Evolutionary conservation across 2,329 filamentous ascomycete species (phyloP), one percentile per base, ranked within the genome.

Genomic region (Diaporthe citri): DNA sequence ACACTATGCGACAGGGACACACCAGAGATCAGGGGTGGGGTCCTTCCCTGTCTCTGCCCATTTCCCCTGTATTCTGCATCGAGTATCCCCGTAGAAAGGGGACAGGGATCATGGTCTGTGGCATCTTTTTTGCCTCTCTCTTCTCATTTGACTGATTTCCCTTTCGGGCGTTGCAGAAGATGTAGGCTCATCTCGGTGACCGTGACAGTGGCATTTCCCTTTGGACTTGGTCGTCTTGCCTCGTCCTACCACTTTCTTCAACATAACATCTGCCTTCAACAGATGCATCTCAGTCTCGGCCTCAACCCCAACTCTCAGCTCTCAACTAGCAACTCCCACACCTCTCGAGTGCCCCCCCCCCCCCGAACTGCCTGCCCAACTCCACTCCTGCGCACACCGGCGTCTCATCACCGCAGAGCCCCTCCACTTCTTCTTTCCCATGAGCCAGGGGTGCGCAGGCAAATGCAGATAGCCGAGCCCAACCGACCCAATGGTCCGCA

Each of bases 11-110:
- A 39, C 39, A 64, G 59, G 59, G 59, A 31, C 39, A 20, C 12
- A 36, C 39, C 0, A 52, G 46, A 52, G n/a, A 28, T 41, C 64
- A 52, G 13, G 12, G 48, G 31, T 39, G 64, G 64, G 64, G 48
- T 52, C 13, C 22, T 28, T 52, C 64, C 64, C 46, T 52, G 31
- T 25, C 34, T 51, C 43, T 52, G 46, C 22, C 46, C 48, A 41
- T 69, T 55, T 52, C 64, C 64, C 64, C 64, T 69, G 64, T 41
- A 17, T 2, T 31, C 13, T 55, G 48, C 64, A 69, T 69, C 64
- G 48, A 41, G 2, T 13, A 69, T 41, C 64, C 64, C 64, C 55
- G 48, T 1, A 20, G 12, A 1, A 0, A 9, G 2, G 0, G 2
- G 6, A n/a, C 48, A 41, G 31, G 64, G 48, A 34, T 31, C 48